Percentiles rank a stretch among this genome's conserved stretches.
These are phyloP conservation scores for Candida silvicultrix DNA, from an alignment of 805 yeast genomes.

Conservation along the genomic window DNA sequence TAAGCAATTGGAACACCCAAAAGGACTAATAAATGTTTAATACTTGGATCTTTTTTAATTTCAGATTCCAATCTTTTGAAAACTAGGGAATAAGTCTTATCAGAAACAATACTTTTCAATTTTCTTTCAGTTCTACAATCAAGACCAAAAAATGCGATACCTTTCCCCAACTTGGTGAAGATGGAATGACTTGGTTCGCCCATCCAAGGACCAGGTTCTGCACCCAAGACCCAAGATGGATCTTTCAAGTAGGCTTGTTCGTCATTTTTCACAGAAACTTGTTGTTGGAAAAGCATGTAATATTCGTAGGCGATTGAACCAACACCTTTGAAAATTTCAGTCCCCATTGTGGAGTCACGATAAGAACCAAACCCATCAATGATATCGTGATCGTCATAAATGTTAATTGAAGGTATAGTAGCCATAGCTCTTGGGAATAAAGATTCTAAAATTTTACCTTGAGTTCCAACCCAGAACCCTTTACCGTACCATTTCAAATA, in stretches of 20 bases:
- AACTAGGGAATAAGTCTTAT: conserved; percentile 49
- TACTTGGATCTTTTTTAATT: conserved; percentile 38
- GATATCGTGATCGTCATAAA: conserved; percentile 93
- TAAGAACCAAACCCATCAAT: conserved; percentile 96
- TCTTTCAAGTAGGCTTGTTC: conserved; percentile 34
- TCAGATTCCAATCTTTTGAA: conserved; percentile 59
- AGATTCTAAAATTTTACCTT: conserved; percentile 60
- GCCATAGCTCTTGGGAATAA: conserved; percentile 72
- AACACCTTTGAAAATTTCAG: conserved; percentile 59
- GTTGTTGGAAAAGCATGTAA: conserved; percentile 91
- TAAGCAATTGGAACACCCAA: conserved; percentile 94
- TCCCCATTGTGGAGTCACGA: conserved; percentile 64
- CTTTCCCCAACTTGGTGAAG: conserved; percentile 68
- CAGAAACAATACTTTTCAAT: conserved; percentile 46
- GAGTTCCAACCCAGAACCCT: conserved; percentile 73
- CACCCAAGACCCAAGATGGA: conserved; percentile 59
- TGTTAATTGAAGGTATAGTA: conserved; percentile 77
- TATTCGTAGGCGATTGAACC: conserved; percentile 80
- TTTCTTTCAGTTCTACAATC: conserved; percentile 94
- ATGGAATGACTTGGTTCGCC: conserved; percentile 59
- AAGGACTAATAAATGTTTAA: conserved; percentile 75
- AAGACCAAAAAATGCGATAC: conserved; percentile 66
- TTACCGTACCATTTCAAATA: conserved; percentile 87
- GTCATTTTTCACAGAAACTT: conserved; percentile 42
- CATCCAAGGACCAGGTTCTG: conserved; percentile 60